Evolutionary conservation across 2,329 filamentous ascomycete genomes (phyloP), one percentile per base, ranked within the genome.

Genomic region (Diplodia seriata): DNA sequence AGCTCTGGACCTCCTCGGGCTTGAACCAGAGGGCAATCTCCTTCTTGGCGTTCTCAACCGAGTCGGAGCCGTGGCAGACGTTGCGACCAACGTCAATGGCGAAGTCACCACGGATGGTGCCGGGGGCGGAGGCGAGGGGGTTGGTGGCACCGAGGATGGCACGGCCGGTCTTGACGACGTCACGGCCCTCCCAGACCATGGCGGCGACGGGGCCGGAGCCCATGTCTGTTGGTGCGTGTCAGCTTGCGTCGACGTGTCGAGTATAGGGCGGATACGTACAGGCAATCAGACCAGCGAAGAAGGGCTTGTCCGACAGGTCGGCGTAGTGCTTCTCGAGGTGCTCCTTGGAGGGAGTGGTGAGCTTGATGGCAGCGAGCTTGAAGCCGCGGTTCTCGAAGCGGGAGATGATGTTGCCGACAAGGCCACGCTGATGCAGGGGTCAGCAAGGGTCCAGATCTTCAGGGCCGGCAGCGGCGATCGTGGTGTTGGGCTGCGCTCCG

Each of bases 101-200:
- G 82, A 82, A 93, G 87, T 94, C 91, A 83, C 93, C 94, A 86
- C 95, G 94, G 89, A 99, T 99, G 86, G 95, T 99, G 82, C 95
- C 95, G 73, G 95, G 95, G 78, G 90, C 89, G 68, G 94, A 98
- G 81, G 90, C 92, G 74, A 95, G 88, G 79, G 95, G 95, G 91
- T 99, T 98, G 89, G 95, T 99, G 85, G 95, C 95, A 85, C 95
- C 95, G 83, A 99, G 93, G 82, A 99, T 90, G 83, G 85, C 89
- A 81, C 95, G 94, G 84, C 95, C 95, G 76, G 94, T 97, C 92
- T 98, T 98, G 89, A 97, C 94, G 83, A 90, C 95, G 80, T 99
- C 94, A 88, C 91, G 92, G 81, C 95, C 95, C 85, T 99, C 94
- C 95, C 95, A 99, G 85, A 99, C 91, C 94, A 98, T 99, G 86